Conservation (phyloP, 2,329 filamentous ascomycete species). For the Teratosphaeria destructans region DNA sequence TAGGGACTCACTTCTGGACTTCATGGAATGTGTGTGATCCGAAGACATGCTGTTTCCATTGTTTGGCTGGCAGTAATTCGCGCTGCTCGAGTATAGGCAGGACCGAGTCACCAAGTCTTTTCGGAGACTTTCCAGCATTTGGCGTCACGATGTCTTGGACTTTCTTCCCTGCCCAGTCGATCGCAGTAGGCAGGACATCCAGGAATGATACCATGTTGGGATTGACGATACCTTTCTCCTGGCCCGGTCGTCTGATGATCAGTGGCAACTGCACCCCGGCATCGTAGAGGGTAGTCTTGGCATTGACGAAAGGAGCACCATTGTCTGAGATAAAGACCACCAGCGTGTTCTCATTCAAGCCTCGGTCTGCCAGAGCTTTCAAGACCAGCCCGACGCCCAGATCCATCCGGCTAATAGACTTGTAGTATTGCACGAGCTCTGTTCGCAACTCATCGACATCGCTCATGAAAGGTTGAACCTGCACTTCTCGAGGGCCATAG, state of each 20-base stretch:
- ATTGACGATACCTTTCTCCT: conserved; percentile 24
- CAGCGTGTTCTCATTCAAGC: conserved; percentile 29
- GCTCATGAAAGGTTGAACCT: conserved; percentile 24
- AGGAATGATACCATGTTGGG: conserved; percentile 37
- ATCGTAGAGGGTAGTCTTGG: conserved; percentile 42
- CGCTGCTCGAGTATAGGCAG: conserved; percentile 25
- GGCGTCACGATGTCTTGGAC: neutral
- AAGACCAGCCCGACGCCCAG: conserved; percentile 34
- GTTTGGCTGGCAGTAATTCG: conserved; percentile 14
- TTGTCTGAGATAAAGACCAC: conserved; percentile 42
- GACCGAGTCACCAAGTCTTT: conserved; percentile 29
- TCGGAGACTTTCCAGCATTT: conserved; percentile 6
- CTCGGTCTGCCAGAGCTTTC: conserved; percentile 23
- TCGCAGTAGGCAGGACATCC: conserved; percentile 37
- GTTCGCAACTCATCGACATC: conserved; percentile 13
- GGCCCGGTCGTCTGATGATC: conserved; percentile 29
- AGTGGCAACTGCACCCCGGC: conserved; percentile 37
- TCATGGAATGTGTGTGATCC: conserved; percentile 46
- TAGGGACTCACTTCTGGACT: conserved; percentile 26
- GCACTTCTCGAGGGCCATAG: conserved; percentile 25
- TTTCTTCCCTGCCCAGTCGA: conserved; percentile 30
- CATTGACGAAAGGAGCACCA: conserved; percentile 41
- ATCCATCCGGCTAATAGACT: conserved; percentile 33
- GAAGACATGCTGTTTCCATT: conserved; percentile 31
- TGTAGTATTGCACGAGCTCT: conserved; percentile 34